A percentile compares a stretch with the other conserved stretches of the same genome.
phyloP scores from a whole-genome alignment of 495 filamentous ascomycete species.

The Penicillium ochrochloron region DNA sequence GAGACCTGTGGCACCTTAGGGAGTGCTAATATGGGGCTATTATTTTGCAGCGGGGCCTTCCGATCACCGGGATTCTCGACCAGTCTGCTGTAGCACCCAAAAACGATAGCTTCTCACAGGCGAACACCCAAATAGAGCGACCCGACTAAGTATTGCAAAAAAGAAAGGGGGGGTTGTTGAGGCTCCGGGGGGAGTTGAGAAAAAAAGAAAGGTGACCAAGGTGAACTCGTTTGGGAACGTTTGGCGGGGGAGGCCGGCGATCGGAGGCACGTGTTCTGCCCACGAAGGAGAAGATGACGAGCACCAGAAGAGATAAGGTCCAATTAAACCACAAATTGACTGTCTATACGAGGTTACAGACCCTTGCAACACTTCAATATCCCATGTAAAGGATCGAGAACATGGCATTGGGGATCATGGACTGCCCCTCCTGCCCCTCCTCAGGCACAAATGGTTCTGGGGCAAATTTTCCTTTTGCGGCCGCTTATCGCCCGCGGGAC shows the following conservation, averaged over 20 bases:
- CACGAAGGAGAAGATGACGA: neutral
- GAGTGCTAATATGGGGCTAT: constrained; percentile 17
- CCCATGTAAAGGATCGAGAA: neutral
- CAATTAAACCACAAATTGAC: neutral
- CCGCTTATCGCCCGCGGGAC: constrained; percentile 16
- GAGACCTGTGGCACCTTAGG: constrained; percentile 16
- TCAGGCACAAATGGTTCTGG: constrained; percentile 14
- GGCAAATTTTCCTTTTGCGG: constrained; percentile 28
- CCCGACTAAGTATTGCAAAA: constrained; percentile 12
- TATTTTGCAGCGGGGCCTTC: constrained; percentile 19
- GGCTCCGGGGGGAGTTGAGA: constrained; percentile 21
- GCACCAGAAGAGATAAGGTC: neutral
- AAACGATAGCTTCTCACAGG: neutral
- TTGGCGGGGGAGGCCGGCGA: constrained; percentile 35
- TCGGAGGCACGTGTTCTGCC: constrained; percentile 39
- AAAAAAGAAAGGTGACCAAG: constrained; percentile 20
- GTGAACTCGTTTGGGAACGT: neutral
- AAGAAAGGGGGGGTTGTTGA: constrained; percentile 12
- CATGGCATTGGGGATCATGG: constrained; percentile 5
- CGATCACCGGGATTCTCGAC: constrained; percentile 29
- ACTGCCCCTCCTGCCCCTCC: constrained; percentile 31
- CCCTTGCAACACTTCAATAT: neutral
- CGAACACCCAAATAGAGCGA: neutral
- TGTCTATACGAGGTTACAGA: neutral
- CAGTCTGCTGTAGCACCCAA: constrained; percentile 14